phyloP scores from a whole-genome alignment of 768 basidiomycete species.

The Suillus variegatus region DNA sequence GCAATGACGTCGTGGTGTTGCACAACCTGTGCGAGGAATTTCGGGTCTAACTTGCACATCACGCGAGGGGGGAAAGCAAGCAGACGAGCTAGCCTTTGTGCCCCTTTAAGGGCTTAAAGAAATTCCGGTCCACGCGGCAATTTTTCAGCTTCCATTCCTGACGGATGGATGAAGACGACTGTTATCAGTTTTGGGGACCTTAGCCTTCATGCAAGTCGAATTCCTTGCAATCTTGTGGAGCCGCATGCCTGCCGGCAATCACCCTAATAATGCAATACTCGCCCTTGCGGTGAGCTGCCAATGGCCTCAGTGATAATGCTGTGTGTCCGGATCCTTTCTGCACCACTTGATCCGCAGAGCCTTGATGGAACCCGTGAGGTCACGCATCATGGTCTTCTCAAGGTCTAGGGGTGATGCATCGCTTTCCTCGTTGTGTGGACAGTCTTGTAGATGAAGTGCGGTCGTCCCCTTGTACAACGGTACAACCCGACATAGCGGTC shows the following conservation, averaged over 20 bases:
- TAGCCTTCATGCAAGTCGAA: not conserved
- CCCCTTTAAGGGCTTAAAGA: not conserved
- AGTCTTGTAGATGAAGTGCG: not conserved
- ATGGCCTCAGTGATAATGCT: conserved; percentile 5
- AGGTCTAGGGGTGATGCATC: conserved; percentile 7
- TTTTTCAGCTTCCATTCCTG: not conserved
- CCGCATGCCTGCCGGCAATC: conserved; percentile 9
- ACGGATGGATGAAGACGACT: not conserved
- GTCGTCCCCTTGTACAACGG: not conserved
- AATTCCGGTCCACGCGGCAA: not conserved
- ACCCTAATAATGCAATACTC: conserved; percentile 8
- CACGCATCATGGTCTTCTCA: conserved; percentile 4
- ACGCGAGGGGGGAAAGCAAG: not conserved
- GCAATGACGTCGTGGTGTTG: not conserved
- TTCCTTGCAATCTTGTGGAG: not conserved
- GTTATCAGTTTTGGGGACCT: not conserved
- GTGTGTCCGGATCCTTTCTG: not conserved
- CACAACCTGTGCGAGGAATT: not conserved
- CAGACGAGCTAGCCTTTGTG: not conserved
- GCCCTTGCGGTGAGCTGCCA: conserved; percentile 4
- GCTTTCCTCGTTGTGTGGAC: not conserved
- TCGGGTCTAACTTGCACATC: not conserved
- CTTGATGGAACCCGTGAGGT: conserved; percentile 6
- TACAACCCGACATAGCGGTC: not conserved
- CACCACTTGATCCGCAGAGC: conserved; percentile 4